These are phyloP conservation scores for Metarhizium anisopliae DNA, from an alignment of 2,329 filamentous ascomycete genomes.

Conservation along the genomic window DNA sequence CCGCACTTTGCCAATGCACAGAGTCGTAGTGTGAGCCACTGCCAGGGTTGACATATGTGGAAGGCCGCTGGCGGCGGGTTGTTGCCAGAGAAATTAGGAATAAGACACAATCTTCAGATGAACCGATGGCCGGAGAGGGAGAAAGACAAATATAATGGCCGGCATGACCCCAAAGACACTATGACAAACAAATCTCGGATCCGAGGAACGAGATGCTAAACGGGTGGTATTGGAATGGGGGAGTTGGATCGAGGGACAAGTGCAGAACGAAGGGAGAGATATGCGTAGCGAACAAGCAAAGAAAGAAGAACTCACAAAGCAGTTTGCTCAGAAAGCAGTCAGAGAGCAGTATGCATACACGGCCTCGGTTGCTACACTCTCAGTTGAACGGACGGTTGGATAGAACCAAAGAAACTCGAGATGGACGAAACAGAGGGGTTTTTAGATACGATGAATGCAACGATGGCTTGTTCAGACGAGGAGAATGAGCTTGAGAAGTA, in stretches of 20 bases:
- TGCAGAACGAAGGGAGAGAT: conserved; percentile 2
- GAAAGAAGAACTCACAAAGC: conserved; percentile 20
- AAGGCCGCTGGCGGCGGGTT: neutral
- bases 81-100: neutral
- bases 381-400: conserved; percentile 9
- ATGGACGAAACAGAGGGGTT: conserved; percentile 6
- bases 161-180: conserved; percentile 7
- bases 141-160: conserved; percentile 6
- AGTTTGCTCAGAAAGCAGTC: conserved; percentile 20
- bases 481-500: conserved; percentile 4
- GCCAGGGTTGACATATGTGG: neutral
- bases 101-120: neutral
- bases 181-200: conserved; percentile 6
- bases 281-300: conserved; percentile 2
- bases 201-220: conserved; percentile 6
- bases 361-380: conserved; percentile 13
- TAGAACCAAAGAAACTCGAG: conserved; percentile 5
- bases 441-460: conserved; percentile 8
- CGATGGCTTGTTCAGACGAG: conserved; percentile 5
- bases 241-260: neutral
- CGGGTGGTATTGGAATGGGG: conserved; percentile 3
- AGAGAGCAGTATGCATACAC: conserved; percentile 32
- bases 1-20: neutral
- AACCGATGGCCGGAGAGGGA: neutral
- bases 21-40: neutral